Evolutionary conservation across 495 filamentous ascomycete species (phyloP), one percentile per base, ranked within the genome.

Genomic region (Neurospora tetraspora): DNA sequence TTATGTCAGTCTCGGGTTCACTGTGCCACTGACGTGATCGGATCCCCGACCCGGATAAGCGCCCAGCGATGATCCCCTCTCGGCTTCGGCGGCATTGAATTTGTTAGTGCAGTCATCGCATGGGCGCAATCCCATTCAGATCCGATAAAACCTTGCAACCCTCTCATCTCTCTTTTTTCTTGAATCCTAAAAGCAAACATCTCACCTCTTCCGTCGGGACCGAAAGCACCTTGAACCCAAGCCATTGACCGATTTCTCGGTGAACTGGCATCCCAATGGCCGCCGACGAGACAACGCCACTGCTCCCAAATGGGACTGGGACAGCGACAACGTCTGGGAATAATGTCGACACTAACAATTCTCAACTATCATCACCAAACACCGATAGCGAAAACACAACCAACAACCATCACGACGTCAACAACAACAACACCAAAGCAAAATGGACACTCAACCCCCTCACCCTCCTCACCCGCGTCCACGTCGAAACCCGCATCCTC

Each of bases 401-500:
- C 23, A 0, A 61, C 2, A 18, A 61, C 53, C 53, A 31, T 61
- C 12, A 61, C 71, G 10, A 16, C 2, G 42, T 34, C 39, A 40
- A 68, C 10, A n/a, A 47, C 9, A 27, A 11, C 8, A 47, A 42
- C n/a, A n/a, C n/a, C n/a, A n/a, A n/a, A n/a, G n/a, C n/a, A n/a
- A 53, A 38, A 18, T n/a, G 27, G 36, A 34, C 23, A 10, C 40
- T 27, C 20, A 27, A 27, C 39, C 18, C 65, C 8, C 38, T 61
- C 39, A 5, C 59, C 18, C 16, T 31, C 9, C 23, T 72, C 38
- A 72, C 39, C 27, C 53, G 27, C 7, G 39, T 70, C 0, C 36
- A 77, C 61, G 77, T 81, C 72, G 83, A 84, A 71, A 82, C 82
- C 39, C 82, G 83, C 16, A 83, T 85, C 61, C 73, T 89, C 2